A percentile compares a stretch with the other conserved stretches of the same genome.
phyloP scores from a whole-genome alignment of 1,139 yeast genomes.

The Debaryomyces fabryi region DNA sequence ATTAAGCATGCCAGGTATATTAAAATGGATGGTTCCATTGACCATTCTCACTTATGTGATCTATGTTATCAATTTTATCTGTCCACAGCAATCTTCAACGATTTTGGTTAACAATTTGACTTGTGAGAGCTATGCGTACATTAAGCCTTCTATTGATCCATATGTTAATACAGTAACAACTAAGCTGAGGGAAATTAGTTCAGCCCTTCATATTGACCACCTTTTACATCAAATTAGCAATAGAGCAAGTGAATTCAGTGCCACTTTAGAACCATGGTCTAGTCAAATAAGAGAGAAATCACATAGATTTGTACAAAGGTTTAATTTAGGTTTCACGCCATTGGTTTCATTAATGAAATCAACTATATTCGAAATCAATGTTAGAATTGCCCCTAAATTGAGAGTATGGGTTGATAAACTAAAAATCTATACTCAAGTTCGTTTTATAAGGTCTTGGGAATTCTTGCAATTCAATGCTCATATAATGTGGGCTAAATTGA shows the following conservation, averaged over 20 bases:
- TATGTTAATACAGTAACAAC: not conserved
- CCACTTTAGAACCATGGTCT: not conserved
- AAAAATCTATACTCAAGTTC: not conserved
- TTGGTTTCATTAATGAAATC: not conserved
- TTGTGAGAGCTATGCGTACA: slow-evolving; percentile 6
- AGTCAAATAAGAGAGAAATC: not conserved
- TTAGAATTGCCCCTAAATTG: not conserved
- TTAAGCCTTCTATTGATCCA: slow-evolving; percentile 6
- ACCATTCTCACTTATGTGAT: slow-evolving; percentile 9
- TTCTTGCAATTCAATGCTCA: not conserved
- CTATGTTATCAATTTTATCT: slow-evolving; percentile 8
- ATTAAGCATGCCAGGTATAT: slow-evolving; percentile 5
- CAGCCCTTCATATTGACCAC: slow-evolving; percentile 1
- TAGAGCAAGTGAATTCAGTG: not conserved
- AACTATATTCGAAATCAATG: not conserved
- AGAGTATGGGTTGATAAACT: not conserved
- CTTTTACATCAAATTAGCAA: not conserved
- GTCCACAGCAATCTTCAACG: slow-evolving; percentile 3
- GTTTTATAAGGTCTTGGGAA: not conserved
- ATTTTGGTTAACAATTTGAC: slow-evolving; percentile 6
- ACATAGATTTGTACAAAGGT: not conserved
- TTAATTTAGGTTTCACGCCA: not conserved
- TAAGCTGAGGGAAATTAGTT: slow-evolving; percentile 1
- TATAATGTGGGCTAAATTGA: not conserved
- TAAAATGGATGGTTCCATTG: slow-evolving; percentile 9